Evolutionary conservation across 768 basidiomycete genomes (phyloP).

Genomic region (Steccherinum ochraceum): DNA sequence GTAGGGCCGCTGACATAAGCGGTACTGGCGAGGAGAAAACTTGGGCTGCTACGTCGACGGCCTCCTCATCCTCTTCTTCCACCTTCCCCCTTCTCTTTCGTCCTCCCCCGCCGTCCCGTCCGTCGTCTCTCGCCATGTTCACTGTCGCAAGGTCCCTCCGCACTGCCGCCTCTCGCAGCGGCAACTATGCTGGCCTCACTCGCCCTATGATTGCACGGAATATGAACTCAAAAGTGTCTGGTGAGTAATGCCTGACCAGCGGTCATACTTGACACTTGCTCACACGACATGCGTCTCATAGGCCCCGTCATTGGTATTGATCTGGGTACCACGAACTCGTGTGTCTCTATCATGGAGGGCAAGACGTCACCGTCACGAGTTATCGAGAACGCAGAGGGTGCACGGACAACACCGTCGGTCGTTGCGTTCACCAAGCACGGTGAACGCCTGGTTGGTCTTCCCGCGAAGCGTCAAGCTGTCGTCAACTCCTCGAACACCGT

Average conservation of each 20-base stretch:
- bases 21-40: background rate
- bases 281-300: slow-evolving; percentile 17
- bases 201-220: slow-evolving; percentile 78
- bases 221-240: slow-evolving; percentile 94
- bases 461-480: slow-evolving; percentile 95
- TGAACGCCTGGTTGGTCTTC: slow-evolving; percentile 92
- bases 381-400: slow-evolving; percentile 97
- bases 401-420: slow-evolving; percentile 95
- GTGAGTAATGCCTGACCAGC: slow-evolving; percentile 32
- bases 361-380: slow-evolving; percentile 87
- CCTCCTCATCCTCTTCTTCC: slow-evolving; percentile 5
- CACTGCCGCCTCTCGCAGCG: slow-evolving; percentile 49
- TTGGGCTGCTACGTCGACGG: slow-evolving; percentile 1
- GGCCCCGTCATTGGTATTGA: slow-evolving; percentile 96
- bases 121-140: slow-evolving; percentile 50
- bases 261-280: background rate
- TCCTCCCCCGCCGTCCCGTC: slow-evolving; percentile 27
- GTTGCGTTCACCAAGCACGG: slow-evolving; percentile 99
- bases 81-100: slow-evolving; percentile 24
- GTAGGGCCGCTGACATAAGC: background rate
- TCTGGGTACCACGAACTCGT: slow-evolving; percentile 90
- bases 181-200: slow-evolving; percentile 60
- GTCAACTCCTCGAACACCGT: slow-evolving; percentile 94
- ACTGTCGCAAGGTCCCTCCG: slow-evolving; percentile 61
- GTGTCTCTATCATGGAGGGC: slow-evolving; percentile 93